These are phyloP conservation scores for Saccharomycodes ludwigii DNA, from an alignment of 805 yeast species.

Conservation along the genomic window DNA sequence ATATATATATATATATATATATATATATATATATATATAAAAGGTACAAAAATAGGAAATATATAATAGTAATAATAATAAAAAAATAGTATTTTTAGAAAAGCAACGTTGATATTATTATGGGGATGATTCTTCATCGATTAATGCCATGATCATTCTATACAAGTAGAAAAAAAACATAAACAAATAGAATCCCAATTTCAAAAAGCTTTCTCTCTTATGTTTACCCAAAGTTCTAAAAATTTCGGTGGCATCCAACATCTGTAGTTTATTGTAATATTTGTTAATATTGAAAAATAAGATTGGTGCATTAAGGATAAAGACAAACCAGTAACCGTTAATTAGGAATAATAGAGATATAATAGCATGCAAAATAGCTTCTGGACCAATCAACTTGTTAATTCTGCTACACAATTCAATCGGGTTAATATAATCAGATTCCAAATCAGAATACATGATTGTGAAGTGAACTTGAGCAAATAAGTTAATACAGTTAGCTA, in stretches of 20 bases:
- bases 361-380: conserved; percentile 71
- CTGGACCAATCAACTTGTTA: conserved; percentile 82
- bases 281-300: conserved; percentile 75
- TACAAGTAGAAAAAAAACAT: conserved; percentile 93
- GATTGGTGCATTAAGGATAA: conserved; percentile 72
- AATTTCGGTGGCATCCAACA: conserved; percentile 93
- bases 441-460: conserved; percentile 89
- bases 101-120: too few relatives aligned
- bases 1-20: conserved; percentile 3
- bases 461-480: conserved; percentile 92
- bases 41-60: too few relatives aligned
- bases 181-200: conserved; percentile 80
- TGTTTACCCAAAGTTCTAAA: conserved; percentile 88
- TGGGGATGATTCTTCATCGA: conserved; percentile 42
- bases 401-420: conserved; percentile 89
- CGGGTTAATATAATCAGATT: conserved; percentile 93
- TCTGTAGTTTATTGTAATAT: conserved; percentile 65
- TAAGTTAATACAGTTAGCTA: conserved; percentile 76
- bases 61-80: conserved; percentile 1
- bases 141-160: conserved; percentile 90
- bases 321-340: conserved; percentile 87
- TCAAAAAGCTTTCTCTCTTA: conserved; percentile 83
- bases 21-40: conserved; percentile 4
- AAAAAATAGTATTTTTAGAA: too few relatives aligned
- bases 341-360: conserved; percentile 59